Percentiles rank a stretch among this genome's conserved stretches.
Conservation (phyloP, 108 stramenopile species). For the Nannochloropsis oceanica region DNA sequence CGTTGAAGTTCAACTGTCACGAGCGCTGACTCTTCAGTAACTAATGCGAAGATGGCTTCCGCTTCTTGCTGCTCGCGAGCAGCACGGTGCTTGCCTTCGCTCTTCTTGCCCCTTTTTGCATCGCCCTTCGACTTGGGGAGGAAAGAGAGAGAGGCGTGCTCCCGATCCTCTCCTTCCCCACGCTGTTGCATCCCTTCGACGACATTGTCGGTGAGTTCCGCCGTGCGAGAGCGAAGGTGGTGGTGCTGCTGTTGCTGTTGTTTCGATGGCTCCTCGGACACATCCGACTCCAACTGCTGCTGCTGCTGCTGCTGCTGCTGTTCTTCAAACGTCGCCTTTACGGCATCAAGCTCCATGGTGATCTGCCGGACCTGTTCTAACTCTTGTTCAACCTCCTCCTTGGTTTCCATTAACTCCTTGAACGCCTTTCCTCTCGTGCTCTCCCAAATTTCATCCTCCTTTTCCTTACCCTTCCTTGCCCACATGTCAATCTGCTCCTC, state of each 20-base stretch:
- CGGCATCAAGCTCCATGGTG: background rate
- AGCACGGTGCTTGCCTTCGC: no score
- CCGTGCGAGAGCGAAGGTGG: background rate
- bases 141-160: no score
- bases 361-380: background rate
- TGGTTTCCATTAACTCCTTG: background rate
- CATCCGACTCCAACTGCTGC: background rate
- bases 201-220: background rate
- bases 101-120: no score
- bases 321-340: background rate
- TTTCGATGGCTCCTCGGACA: background rate
- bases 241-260: background rate
- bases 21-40: no score
- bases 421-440: background rate
- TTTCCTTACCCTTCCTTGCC: background rate
- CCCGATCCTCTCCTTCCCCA: background rate
- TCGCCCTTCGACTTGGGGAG: no score
- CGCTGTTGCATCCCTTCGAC: background rate
- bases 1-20: no score
- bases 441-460: background rate
- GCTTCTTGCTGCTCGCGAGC: no score
- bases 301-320: background rate
- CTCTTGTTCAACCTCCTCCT: background rate
- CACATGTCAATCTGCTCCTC: background rate
- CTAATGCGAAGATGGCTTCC: no score